Evolutionary conservation across 2,329 filamentous ascomycete species (phyloP), one percentile per base, ranked within the genome.

Genomic region (Alternaria arborescens): DNA sequence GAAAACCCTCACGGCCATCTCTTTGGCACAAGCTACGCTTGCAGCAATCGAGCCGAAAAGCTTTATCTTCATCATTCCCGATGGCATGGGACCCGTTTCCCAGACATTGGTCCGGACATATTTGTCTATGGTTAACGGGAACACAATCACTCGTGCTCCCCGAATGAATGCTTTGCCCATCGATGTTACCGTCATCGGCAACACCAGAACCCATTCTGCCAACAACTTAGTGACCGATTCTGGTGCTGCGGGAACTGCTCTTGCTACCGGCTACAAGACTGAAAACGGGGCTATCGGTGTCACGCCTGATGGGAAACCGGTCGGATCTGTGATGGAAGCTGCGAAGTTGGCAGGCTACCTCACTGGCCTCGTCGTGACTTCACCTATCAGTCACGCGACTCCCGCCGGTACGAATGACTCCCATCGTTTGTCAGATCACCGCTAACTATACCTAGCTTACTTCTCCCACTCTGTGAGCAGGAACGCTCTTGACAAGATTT

Each of bases 171-270:
- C 68, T 41, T 60, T 72, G 2, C 60, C 67, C 20, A 64, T 67
- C 12, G 67, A 71, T 47, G 18, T 61, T 5, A 61, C 67, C 50
- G 67, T 71, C 12, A 69, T 72, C 46, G 70, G 70, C 30, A 71
- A 61, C 43, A 70, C 69, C 1, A 55, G 62, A 24, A 72, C 69
- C 6, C 59, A 68, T 18, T 61, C 70, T 10, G 67, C 63, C 53
- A 58, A 80, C 64, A 78, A 77, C 30, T 63, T 81, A 10, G 75
- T 81, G 38, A 80, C 79, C 7, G 79, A 81, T 54, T 81, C 79
- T n/a, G 77, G 78, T 7, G 78, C 79, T 18, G 73, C 78, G 43
- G 79, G 73, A 3, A 81, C 79, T 24, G 79, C 79, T 5, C 80
- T 80, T 58, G 78, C 72, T 4, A 78, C 76, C 28, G 79, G 79